These are phyloP conservation scores for Trichoderma atroviride DNA, from an alignment of 2,329 filamentous ascomycete species.

Conservation along the genomic window DNA sequence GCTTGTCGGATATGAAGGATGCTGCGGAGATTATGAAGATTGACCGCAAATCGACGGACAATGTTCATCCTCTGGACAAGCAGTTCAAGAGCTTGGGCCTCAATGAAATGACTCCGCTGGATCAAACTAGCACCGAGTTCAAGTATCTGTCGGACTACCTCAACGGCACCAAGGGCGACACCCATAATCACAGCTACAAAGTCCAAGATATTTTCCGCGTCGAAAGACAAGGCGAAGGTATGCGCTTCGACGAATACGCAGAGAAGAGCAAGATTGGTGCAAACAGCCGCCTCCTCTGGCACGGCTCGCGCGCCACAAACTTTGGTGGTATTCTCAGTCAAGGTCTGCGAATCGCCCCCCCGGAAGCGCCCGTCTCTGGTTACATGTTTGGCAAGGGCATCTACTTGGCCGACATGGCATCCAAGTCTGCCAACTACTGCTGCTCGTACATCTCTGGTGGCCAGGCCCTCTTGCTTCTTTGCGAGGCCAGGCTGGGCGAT, in stretches of 20 bases:
- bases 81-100: slow-evolving; percentile 73
- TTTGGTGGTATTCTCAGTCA: slow-evolving; percentile 86
- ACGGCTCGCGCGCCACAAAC: slow-evolving; percentile 81
- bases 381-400: slow-evolving; percentile 94
- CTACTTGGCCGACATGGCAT: slow-evolving; percentile 83
- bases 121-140: slow-evolving; percentile 64
- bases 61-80: slow-evolving; percentile 67
- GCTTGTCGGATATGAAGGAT: slow-evolving; percentile 82
- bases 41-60: slow-evolving; percentile 51
- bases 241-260: slow-evolving; percentile 65
- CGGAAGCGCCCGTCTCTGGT: slow-evolving; percentile 75
- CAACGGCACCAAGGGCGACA: slow-evolving; percentile 64
- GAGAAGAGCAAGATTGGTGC: slow-evolving; percentile 56
- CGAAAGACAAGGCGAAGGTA: slow-evolving; percentile 70
- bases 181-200: slow-evolving; percentile 63
- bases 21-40: slow-evolving; percentile 76
- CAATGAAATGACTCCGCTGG: slow-evolving; percentile 74
- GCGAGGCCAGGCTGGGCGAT: slow-evolving; percentile 75
- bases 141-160: slow-evolving; percentile 67
- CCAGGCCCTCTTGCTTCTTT: slow-evolving; percentile 75
- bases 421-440: slow-evolving; percentile 82
- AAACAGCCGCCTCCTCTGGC: slow-evolving; percentile 81
- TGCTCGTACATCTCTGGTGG: slow-evolving; percentile 62
- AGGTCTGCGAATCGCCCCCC: slow-evolving; percentile 85
- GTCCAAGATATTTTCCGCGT: slow-evolving; percentile 82